Evolutionary conservation across 345 rosid species (phyloP), one percentile per base, ranked within the genome.

Genomic region (Crucihimalaya himalaica): DNA sequence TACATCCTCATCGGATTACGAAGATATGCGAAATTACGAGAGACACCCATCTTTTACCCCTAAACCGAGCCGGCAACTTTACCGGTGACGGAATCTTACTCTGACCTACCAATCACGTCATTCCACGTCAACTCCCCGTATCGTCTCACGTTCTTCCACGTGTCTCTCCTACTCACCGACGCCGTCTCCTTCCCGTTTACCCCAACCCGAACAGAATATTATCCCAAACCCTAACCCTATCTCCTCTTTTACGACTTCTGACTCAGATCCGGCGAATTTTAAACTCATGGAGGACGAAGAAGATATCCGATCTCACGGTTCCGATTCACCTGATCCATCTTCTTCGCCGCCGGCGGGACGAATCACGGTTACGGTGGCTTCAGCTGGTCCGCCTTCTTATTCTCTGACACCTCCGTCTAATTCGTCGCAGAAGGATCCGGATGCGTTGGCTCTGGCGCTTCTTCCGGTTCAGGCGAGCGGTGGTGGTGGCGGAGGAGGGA

Each of bases 241-340:
- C 70, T 57, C 66, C 20, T 40, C 34, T 19, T 53, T 14, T 29
- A 69, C 79, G 70, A 66, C 25, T 23, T 23, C 71, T 71, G 72
- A 40, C 55, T 25, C 64, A 52, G 69, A 71, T 57, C 76, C 66
- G 62, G 72, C 52, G 79, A 66, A 15, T 20, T 29, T 8, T 25
- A 55, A 60, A 72, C 63, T 58, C 58, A 83, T 84, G 91, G 93
- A 88, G 1, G 88, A 84, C 70, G 85, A 83, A 5, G 88, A 84
- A 8, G 93, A 88, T 74, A 83, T 81, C 70, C 87, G 72, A 46
- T 84, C 88, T 29, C 85, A 73, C 45, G 67, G 54, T 11, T 35
- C 76, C 70, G 81, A 72, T 27, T 80, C 86, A 45, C 78, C 78
- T 11, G 71, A 79, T 37, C 66, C 47, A 14, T 68, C 76, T 56